Conservation (phyloP, 352 stramenopile genomes). For the Pythium chondricola region DNA sequence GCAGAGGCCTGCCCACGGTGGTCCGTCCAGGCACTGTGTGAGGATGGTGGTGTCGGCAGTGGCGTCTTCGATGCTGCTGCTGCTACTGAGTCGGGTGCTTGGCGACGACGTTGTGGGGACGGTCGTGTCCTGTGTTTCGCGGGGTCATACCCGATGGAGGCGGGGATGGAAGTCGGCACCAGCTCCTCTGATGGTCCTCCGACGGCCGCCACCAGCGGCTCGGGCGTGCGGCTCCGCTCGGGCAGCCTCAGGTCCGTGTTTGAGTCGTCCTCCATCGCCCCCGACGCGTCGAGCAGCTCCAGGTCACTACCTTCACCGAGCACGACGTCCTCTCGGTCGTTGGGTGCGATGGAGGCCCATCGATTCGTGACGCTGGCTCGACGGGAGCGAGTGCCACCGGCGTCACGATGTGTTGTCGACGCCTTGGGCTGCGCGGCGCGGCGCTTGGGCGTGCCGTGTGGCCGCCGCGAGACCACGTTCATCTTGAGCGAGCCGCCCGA, state of each 20-base stretch:
- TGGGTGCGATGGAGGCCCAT: constrained; percentile 38
- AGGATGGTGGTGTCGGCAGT: not conserved
- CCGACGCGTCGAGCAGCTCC: constrained; percentile 34
- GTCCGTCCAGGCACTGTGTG: not conserved
- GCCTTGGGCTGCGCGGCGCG: too few species aligned
- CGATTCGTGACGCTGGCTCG: constrained; percentile 13
- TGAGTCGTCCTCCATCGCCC: constrained; percentile 39
- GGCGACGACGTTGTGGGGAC: too few species aligned
- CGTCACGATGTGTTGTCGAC: not conserved
- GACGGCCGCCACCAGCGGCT: constrained; percentile 36
- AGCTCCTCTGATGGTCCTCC: constrained; percentile 14
- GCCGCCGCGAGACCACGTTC: constrained; percentile 27
- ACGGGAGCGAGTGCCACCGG: not conserved
- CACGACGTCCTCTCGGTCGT: constrained; percentile 32
- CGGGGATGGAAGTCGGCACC: not conserved
- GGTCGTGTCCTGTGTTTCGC: too few species aligned
- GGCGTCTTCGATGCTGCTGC: too few species aligned
- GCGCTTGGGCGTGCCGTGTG: constrained; percentile 28
- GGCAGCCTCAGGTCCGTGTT: constrained; percentile 44
- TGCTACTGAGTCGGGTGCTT: too few species aligned
- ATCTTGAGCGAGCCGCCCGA: constrained; percentile 53
- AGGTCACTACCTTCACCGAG: constrained; percentile 30
- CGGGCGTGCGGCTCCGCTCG: constrained; percentile 50
- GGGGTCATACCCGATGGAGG: too few species aligned
- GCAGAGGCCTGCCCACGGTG: not conserved